Evolutionary conservation across 441 rosid genomes (phyloP).

Genomic region (Iberis amara): DNA sequence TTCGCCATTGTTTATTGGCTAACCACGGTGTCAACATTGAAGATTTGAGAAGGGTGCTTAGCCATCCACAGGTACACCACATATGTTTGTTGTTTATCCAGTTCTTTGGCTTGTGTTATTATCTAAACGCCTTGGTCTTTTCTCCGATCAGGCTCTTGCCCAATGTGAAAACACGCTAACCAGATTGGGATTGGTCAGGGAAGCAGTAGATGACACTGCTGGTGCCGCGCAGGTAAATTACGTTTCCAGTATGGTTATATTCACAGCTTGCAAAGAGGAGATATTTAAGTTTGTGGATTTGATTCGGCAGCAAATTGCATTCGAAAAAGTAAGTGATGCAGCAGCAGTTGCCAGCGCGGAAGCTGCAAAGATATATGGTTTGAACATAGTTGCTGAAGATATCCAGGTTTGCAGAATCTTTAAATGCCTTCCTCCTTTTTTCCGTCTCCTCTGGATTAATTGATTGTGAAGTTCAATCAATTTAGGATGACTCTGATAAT

Average conservation of each 20-base stretch:
- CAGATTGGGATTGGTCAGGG: conserved; percentile 72
- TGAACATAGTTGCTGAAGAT: conserved; percentile 82
- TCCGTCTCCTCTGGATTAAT: conserved; percentile 5
- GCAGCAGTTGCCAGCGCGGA: conserved; percentile 89
- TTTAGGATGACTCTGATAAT: conserved; percentile 81
- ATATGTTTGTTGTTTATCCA: neutral
- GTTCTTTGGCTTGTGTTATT: conserved; percentile 8
- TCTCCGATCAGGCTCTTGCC: conserved; percentile 74
- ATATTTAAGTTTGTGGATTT: conserved; percentile 19
- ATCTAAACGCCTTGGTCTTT: neutral
- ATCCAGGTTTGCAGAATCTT: conserved; percentile 62
- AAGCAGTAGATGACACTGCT: conserved; percentile 94
- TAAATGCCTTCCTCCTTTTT: neutral
- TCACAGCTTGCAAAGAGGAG: conserved; percentile 3
- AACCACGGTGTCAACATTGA: conserved; percentile 72
- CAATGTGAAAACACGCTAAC: conserved; percentile 93
- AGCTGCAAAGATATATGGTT: conserved; percentile 71
- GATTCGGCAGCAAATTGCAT: conserved; percentile 57
- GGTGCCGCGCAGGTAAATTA: conserved; percentile 86
- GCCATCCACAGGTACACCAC: conserved; percentile 87
- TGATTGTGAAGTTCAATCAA: conserved; percentile 23
- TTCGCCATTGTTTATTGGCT: conserved; percentile 92
- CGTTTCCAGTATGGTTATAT: neutral
- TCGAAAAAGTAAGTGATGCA: conserved; percentile 50
- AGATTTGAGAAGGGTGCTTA: conserved; percentile 77